These are phyloP conservation scores for Chrysoporthe deuterocubensis DNA, from an alignment of 2,329 filamentous ascomycete species.

Conservation along the genomic window DNA sequence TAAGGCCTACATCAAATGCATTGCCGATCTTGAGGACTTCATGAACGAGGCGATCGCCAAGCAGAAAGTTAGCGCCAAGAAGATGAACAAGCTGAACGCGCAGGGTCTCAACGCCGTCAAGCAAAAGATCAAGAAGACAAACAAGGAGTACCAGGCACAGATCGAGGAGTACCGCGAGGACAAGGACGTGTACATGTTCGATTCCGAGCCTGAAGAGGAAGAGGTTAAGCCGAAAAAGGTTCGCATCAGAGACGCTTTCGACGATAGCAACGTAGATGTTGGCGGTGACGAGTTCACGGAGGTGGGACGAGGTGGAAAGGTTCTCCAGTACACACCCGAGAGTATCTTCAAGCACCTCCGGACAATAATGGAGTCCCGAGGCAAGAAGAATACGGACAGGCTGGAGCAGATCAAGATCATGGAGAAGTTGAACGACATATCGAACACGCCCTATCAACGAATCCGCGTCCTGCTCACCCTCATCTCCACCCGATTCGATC, in stretches of 20 bases:
- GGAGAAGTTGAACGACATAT: constrained; percentile 93
- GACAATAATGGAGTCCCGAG: constrained; percentile 90
- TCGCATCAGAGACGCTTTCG: constrained; percentile 49
- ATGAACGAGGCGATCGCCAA: constrained; percentile 94
- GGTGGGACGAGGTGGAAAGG: constrained; percentile 86
- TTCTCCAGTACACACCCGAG: constrained; percentile 91
- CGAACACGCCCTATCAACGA: constrained; percentile 88
- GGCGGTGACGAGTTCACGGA: constrained; percentile 89
- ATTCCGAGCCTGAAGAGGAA: constrained; percentile 75
- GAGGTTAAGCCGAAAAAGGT: constrained; percentile 57
- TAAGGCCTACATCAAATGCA: constrained; percentile 89
- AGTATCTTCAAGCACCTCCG: constrained; percentile 97
- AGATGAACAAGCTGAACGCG: constrained; percentile 97
- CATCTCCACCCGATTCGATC: constrained; percentile 92
- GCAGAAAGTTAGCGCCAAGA: constrained; percentile 94
- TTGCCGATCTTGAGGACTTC: constrained; percentile 91
- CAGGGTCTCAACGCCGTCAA: constrained; percentile 96
- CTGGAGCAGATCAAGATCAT: constrained; percentile 94
- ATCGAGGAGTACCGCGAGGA: constrained; percentile 86
- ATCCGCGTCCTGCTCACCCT: constrained; percentile 90
- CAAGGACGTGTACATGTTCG: constrained; percentile 84
- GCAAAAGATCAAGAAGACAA: constrained; percentile 98
- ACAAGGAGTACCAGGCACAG: constrained; percentile 88
- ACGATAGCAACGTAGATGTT: constrained; percentile 52
- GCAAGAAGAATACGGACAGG: constrained; percentile 98